phyloP scores from a whole-genome alignment of 495 filamentous ascomycete genomes.

The Trichoderma parareesei region DNA sequence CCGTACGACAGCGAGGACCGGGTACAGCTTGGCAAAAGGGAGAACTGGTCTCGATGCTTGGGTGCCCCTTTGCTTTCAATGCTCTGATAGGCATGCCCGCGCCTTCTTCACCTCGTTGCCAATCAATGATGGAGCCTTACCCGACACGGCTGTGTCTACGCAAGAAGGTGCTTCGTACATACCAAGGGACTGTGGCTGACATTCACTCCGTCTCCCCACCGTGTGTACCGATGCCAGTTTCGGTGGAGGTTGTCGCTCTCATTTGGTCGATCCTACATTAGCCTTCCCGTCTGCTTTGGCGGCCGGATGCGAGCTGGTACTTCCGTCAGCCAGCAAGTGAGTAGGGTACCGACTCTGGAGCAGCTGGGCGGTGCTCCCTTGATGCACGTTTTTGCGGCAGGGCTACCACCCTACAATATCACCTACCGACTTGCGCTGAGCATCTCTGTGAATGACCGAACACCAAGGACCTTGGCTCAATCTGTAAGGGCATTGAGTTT shows the following conservation, averaged over 20 bases:
- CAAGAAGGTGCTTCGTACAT: background rate
- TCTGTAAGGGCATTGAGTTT: background rate
- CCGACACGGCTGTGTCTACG: background rate
- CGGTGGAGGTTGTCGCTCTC: constrained; percentile 8
- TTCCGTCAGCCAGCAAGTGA: constrained; percentile 5
- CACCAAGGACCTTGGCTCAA: background rate
- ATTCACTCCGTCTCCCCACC: background rate
- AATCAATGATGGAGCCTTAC: background rate
- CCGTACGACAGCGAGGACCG: background rate
- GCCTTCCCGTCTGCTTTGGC: constrained; percentile 5
- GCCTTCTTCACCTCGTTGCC: background rate
- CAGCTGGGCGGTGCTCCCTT: background rate
- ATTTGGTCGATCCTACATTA: constrained; percentile 9
- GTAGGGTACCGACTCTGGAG: constrained; percentile 6
- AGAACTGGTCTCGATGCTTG: background rate
- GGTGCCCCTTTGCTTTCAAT: background rate
- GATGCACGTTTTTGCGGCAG: constrained; percentile 2
- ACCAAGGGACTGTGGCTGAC: background rate
- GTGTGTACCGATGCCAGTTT: constrained; percentile 4
- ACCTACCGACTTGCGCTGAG: too few relatives aligned
- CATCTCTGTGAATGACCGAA: background rate
- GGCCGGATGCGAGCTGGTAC: constrained; percentile 6
- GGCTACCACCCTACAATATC: background rate
- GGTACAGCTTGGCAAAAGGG: background rate
- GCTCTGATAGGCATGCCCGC: background rate